Evolutionary conservation across 148 eudicot genomes (phyloP), one percentile per base, ranked within the genome.

Genomic region (Rhododendron ferrugineum): DNA sequence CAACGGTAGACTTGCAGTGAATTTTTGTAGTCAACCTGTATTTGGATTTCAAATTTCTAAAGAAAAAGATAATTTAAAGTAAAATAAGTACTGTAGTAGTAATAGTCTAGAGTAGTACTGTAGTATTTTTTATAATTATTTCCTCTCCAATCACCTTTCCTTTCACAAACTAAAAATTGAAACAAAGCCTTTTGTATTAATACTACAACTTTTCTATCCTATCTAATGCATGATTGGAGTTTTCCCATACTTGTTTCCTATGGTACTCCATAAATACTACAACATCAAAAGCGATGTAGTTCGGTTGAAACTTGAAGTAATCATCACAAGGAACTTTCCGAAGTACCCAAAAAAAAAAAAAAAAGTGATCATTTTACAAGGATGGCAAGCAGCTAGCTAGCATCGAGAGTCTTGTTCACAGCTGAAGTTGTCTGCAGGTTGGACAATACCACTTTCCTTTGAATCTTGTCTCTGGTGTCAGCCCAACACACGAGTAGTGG

Each of bases 401-500:
- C 22, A 78, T 40, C 22, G 52, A 78, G 54, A 79, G n/a, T 58
- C 47, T 66, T 9, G 72, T 58, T 81, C 73, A 81, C 26, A 60
- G 74, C 18, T 8, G 94, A 58, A 93, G 91, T 82, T 93, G 95
- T 88, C 92, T 89, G 93, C 99, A 97, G 66, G 99, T 94, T 73
- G 99, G 99, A 85, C 99, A 97, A 88, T 93, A 97, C 99, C 99
- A 97, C 87, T 97, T 97, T 78, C 98, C 99, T 92, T 88, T 93
- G 82, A 95, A 97, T 89, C 83, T 81, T 26, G 83, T 81, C 50
- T 81, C 83, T 13, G 83, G 73, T 23, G 83, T 81, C 50, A 81
- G 83, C 74, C 83, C 83, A 37, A 81, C 83, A 60, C 83, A 81
- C 5, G 74, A 58, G 50, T 81, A 81, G 88, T 97, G 99, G 84